Evolutionary conservation across 495 filamentous ascomycete genomes (phyloP), one percentile per base, ranked within the genome.

Genomic region (Xylona heveae): DNA sequence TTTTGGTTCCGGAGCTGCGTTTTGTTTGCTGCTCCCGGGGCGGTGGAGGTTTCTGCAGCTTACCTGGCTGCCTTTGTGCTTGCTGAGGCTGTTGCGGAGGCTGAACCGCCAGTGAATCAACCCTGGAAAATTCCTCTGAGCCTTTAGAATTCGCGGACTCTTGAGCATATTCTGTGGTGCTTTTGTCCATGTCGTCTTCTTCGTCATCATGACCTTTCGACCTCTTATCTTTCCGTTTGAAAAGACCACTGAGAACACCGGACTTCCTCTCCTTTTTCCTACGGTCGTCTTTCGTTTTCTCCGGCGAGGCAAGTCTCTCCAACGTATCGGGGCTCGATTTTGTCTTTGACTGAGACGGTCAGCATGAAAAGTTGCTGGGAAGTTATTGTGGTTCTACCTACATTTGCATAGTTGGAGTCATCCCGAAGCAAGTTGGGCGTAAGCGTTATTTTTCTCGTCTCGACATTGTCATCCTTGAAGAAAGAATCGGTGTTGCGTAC

Each of bases 361-460:
- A 19, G 15, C 7, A 33, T 27, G 29, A 33, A 15, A 7, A 30
- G 9, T 33, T 33, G 8, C 13, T 30, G 10, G 20, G 9, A 7
- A 13, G 24, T 8, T 25, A 19, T 13, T 12, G 18, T 12, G 18
- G 35, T 10, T 15, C 15, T 14, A 20, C 54, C 36, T 49, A 66
- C 54, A 33, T 84, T 76, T 53, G 67, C 74, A 19, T 64, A 61
- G 17, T 82, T 61, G 1, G 60, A 62, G 41, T 93, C 84, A 37
- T 95, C 85, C 10, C 88, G 70, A 23, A 95, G 60, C n/a, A 99
- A 59, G 38, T 85, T 91, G 8, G 88, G 88, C 0, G 88, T 99
- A 19, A 99, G 62, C 2, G 83, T 91, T 38, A 99, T 93, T 58
- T 99, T 99, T 52, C 85, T 78, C 1, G 88, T 93, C 46, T 94